A percentile compares a stretch with the other conserved stretches of the same genome.
These are phyloP conservation scores for Citrus trifoliata DNA, from an alignment of 345 rosid genomes.

Conservation along the genomic window DNA sequence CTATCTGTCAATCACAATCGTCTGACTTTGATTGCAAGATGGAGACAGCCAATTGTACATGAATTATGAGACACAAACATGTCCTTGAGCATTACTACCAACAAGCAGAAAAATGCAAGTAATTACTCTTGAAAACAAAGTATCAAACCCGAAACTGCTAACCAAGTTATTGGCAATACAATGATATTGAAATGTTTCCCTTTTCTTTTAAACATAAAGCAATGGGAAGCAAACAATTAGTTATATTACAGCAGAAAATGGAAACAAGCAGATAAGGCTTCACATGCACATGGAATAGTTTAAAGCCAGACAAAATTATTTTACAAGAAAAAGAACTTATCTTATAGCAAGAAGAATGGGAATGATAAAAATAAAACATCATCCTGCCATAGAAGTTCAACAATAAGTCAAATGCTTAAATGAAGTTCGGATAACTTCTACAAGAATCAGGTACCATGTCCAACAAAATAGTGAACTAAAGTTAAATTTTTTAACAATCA, in stretches of 20 bases:
- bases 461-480: neutral
- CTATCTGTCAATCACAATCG: neutral
- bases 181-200: neutral
- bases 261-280: neutral
- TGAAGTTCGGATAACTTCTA: neutral
- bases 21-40: neutral
- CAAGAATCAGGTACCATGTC: neutral
- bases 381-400: neutral
- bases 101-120: neutral
- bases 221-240: neutral
- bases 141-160: neutral
- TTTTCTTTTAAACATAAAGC: neutral
- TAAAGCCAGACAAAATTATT: neutral
- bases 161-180: neutral
- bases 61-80: neutral
- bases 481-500: neutral
- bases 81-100: neutral
- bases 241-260: neutral
- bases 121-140: neutral
- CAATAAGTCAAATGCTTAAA: neutral
- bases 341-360: neutral
- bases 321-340: neutral
- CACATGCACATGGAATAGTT: neutral
- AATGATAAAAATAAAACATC: neutral
- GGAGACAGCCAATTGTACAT: neutral